Conservation (phyloP, 108 stramenopile species). For the Pseudonitzschia pungens region DNA sequence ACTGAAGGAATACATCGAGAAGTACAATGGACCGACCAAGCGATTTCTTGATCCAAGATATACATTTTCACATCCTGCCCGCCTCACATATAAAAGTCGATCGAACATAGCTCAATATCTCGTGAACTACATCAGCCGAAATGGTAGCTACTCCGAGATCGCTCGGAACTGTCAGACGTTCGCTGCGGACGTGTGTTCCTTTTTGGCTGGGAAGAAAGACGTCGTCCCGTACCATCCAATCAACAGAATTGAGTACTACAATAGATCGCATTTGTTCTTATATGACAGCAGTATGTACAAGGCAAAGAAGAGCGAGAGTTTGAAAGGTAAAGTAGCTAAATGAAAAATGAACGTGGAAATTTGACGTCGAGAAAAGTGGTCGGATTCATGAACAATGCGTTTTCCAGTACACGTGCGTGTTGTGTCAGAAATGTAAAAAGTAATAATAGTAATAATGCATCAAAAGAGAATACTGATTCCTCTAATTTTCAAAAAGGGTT, state of each 20-base stretch:
- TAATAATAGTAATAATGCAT: too few species aligned
- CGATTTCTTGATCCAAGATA: constrained; percentile 56
- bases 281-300: constrained; percentile 56
- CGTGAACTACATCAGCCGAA: constrained; percentile 62
- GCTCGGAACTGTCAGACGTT: constrained; percentile 71
- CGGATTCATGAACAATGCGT: not conserved
- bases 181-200: constrained; percentile 64
- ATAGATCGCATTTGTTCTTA: constrained; percentile 57
- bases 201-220: constrained; percentile 63
- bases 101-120: constrained; percentile 58
- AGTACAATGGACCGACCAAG: constrained; percentile 46
- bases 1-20: constrained; percentile 45
- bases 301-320: constrained; percentile 14
- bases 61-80: constrained; percentile 54
- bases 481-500: too few species aligned
- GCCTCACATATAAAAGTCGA: constrained; percentile 52
- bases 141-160: constrained; percentile 57
- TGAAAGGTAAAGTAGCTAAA: constrained; percentile 25
- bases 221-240: constrained; percentile 65
- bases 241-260: constrained; percentile 53
- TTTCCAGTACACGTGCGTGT: too few species aligned
- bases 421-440: too few species aligned
- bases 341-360: not conserved
- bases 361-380: too few species aligned
- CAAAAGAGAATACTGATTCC: too few species aligned